Conservation (phyloP, 352 stramenopile species). For the Globisporangium ultimum region DNA sequence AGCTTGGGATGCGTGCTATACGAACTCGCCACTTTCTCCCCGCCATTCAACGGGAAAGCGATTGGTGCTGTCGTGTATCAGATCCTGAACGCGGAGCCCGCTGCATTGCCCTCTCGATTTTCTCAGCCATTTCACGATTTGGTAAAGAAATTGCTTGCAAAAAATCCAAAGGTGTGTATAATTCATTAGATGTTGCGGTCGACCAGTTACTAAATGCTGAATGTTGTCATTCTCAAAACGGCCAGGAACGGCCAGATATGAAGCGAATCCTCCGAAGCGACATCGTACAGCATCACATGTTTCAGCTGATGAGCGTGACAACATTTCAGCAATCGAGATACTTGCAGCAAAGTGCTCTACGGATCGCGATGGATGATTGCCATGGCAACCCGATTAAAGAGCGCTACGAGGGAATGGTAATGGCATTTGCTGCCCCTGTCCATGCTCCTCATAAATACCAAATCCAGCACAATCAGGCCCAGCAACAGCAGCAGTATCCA, state of each 20-base stretch:
- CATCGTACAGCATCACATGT: constrained; percentile 26
- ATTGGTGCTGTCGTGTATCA: constrained; percentile 58
- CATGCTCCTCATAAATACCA: not conserved
- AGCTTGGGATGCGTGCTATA: constrained; percentile 83
- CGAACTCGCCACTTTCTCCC: constrained; percentile 53
- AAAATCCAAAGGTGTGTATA: constrained; percentile 31
- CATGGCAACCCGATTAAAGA: too few relatives aligned
- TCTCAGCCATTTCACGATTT: constrained; percentile 28
- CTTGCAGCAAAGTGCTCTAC: constrained; percentile 17
- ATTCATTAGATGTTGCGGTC: not conserved
- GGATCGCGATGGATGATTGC: too few relatives aligned
- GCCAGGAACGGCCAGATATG: constrained; percentile 24
- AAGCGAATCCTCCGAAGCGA: constrained; percentile 20
- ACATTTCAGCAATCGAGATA: constrained; percentile 26
- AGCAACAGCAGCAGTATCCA: not conserved
- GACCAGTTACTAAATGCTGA: not conserved
- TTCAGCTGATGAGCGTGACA: constrained; percentile 24
- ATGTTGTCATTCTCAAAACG: not conserved
- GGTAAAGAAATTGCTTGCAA: constrained; percentile 32
- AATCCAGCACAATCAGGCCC: not conserved
- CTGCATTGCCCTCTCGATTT: constrained; percentile 24
- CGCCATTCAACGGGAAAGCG: constrained; percentile 60
- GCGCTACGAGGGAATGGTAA: too few relatives aligned
- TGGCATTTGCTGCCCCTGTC: too few relatives aligned
- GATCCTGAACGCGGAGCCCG: constrained; percentile 33